Evolutionary conservation across 306 rosid genomes (phyloP), one percentile per base, ranked within the genome.

Genomic region (Inga laurina): DNA sequence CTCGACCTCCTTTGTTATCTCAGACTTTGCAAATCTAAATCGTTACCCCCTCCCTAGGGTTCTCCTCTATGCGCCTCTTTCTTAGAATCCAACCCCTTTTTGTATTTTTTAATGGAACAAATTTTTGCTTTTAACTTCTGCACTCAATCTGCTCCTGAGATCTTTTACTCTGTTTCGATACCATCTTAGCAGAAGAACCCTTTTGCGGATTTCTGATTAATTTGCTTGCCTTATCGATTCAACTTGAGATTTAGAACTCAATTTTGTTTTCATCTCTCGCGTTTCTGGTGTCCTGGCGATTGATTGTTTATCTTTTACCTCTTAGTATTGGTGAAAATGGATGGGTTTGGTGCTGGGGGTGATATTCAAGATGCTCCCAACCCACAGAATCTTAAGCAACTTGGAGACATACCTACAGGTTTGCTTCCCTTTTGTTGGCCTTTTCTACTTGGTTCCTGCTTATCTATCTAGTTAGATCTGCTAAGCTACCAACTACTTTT

Each of bases 41-140:
- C 88, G 84, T 84, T 83, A 82, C 86, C 85, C 80, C 74, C 89
- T 57, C 14, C 85, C 88, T 89, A 89, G 97, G 97, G 94, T 89
- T 92, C 85, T 77, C 79, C 51, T 65, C 10, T 81, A 13, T 49
- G 67, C 49, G 57, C 44, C 43, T 76, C 84, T 85, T 54, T 44
- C 65, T 3, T 14, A 16, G 73, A 72, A 56, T 79, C 83, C 62
- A 83, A 70, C 61, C 81, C 85, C 75, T 14, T 81, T 72, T 57
- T 30, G 4, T 43, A 49, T 56, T 54, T 54, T 13, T 74, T 51
- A 32, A 70, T 76, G 37, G 12, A 77, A 46, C 76, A 35, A 15
- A 49, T 34, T 34, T 52, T 76, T 45, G 19, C 59, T 19, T 75
- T 75, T 35, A 18, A 68, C 54, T 21, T 22, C 32, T 67, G 27